phyloP scores from a whole-genome alignment of 1,284 basidiomycete genomes.

The Macrocystidia cucumis region DNA sequence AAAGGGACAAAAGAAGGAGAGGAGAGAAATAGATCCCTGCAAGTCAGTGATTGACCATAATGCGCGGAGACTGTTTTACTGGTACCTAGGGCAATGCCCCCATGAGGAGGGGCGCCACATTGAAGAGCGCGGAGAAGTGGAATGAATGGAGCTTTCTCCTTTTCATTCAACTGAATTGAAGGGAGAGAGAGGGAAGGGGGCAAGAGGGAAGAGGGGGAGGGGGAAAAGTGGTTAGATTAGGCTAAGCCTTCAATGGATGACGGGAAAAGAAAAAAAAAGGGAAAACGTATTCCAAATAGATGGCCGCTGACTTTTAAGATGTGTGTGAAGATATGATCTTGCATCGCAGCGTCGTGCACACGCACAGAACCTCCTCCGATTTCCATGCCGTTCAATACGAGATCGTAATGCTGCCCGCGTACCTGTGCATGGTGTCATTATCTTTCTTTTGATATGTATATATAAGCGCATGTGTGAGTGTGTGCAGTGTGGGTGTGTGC shows the following conservation, averaged over 20 bases:
- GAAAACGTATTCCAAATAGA: constrained; percentile 1
- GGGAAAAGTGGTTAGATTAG: too few relatives aligned
- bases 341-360: constrained; percentile 83
- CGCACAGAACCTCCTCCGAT: constrained; percentile 92
- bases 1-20: constrained; percentile 7
- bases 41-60: constrained; percentile 7
- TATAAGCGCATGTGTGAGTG: too few relatives aligned
- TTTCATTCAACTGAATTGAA: constrained; percentile 51
- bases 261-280: too few relatives aligned
- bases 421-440: too few relatives aligned
- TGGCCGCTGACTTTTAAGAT: constrained; percentile 61
- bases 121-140: constrained; percentile 82
- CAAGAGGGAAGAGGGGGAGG: too few relatives aligned
- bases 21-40: too few relatives aligned
- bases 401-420: constrained; percentile 94
- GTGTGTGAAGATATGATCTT: constrained; percentile 75
- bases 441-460: too few relatives aligned
- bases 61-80: constrained; percentile 6
- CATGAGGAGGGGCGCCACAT: constrained; percentile 92
- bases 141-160: constrained; percentile 71
- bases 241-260: neutral
- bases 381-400: constrained; percentile 92
- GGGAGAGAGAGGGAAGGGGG: neutral
- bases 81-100: constrained; percentile 87
- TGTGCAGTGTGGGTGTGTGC: too few relatives aligned